Base-by-base conservation (phyloP, 1,284 basidiomycete species). In the Puccinia coronata region DNA sequence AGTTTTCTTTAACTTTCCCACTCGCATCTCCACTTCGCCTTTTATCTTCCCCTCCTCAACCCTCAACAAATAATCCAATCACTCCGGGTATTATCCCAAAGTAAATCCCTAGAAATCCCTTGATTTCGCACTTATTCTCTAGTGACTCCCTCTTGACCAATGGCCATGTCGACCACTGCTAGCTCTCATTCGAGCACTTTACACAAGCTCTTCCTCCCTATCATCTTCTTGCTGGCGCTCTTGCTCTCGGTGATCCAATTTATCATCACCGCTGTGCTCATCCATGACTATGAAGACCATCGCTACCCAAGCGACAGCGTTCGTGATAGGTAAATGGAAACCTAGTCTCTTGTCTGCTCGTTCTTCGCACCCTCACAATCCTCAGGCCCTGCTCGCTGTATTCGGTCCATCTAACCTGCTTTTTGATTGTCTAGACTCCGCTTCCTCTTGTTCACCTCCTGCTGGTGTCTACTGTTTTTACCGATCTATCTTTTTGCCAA, bases 361-460 rank as follows among this genome's bases (percentile, higher is more conserved):
- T 25, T n/a, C 51, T 12, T 70, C 28, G 41, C 49, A 57, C 0
- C 31, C 53, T 72, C 39, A 16, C n/a, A 71, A 23, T 36, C 1
- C 39, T 25, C 36, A 36, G 12, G n/a, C 4, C 2, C 63, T 43
- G 36, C 8, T 3, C 23, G 6, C 1, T 18, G 11, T 23, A 1
- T 28, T 53, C 16, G 11, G 31, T 41, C 6, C n/a, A 2, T 18
- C 11, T 25, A 14, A 36, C 16, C 25, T 23, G 11, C 49, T 53
- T 41, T 20, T 71, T 25, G 34, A 18, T 61, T 59, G 31, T 61
- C 61, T 11, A 81, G 80, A 36, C 47, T 81, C 0, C 55, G 63
- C 25, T 81, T 81, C 36, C 70, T 81, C 31, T 57, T 81, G 1
- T 81, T 81, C 51, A 57, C 63, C 51, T 81, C 80, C n/a, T 61